These are phyloP conservation scores for Torulaspora pretoriensis DNA, from an alignment of 1,139 yeast species.

Conservation along the genomic window DNA sequence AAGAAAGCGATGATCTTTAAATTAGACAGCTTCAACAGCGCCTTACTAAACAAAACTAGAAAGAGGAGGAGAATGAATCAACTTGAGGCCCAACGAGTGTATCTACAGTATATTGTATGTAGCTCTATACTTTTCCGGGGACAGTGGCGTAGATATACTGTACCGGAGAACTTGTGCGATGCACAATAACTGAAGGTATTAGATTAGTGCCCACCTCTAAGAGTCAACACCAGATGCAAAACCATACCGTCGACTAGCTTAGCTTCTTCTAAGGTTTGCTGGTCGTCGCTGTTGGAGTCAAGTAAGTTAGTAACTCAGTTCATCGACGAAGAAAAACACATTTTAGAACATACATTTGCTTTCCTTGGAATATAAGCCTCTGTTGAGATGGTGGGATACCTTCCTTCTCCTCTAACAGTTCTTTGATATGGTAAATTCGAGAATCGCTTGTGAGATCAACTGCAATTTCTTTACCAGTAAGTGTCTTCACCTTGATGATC, in stretches of 20 bases:
- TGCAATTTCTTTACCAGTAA: conserved; percentile 76
- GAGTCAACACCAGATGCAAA: conserved; percentile 80
- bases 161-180: neutral
- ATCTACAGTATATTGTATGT: too few species aligned
- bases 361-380: conserved; percentile 83
- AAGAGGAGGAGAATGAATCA: too few species aligned
- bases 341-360: conserved; percentile 58
- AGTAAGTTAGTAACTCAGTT: conserved; percentile 13
- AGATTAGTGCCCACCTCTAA: conserved; percentile 65
- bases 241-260: conserved; percentile 72
- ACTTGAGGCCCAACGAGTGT: too few species aligned
- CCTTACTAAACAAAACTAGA: neutral
- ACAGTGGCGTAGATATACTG: too few species aligned
- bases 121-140: too few species aligned
- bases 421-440: conserved; percentile 75
- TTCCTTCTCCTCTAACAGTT: conserved; percentile 91
- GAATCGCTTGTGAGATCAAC: conserved; percentile 76
- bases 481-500: conserved; percentile 45
- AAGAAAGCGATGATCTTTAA: conserved; percentile 1
- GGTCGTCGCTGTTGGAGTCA: conserved; percentile 52
- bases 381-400: conserved; percentile 98
- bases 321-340: neutral
- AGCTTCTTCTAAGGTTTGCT: conserved; percentile 61
- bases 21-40: neutral
- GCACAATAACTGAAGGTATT: neutral